Evolutionary conservation across 306 rosid genomes (phyloP).

Genomic region (Quercus gilva): DNA sequence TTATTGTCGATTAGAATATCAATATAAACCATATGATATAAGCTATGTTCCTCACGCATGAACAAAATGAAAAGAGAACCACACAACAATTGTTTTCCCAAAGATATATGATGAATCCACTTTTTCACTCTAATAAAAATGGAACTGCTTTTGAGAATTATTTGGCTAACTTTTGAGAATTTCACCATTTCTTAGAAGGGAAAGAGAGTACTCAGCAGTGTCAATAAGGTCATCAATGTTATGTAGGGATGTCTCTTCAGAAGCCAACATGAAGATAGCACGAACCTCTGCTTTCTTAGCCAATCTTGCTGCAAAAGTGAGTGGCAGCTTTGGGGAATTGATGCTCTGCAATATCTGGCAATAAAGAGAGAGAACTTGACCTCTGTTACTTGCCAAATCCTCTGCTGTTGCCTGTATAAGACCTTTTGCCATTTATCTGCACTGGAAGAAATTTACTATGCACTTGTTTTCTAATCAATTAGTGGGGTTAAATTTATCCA

Average conservation of each 20-base stretch:
- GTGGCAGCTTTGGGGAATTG: slow-evolving; percentile 62
- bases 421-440: slow-evolving; percentile 51
- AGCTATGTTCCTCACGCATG: neutral
- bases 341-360: slow-evolving; percentile 69
- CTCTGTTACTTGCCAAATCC: slow-evolving; percentile 60
- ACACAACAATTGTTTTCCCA: neutral
- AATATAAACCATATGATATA: neutral
- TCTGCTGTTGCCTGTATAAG: slow-evolving; percentile 79
- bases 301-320: slow-evolving; percentile 57
- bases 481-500: neutral
- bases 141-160: neutral
- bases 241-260: slow-evolving; percentile 73
- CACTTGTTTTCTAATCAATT: neutral
- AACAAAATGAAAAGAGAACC: neutral
- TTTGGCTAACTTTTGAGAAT: slow-evolving; percentile 27
- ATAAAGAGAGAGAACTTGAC: slow-evolving; percentile 58
- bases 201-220: slow-evolving; percentile 74
- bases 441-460: neutral
- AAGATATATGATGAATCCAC: neutral
- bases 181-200: slow-evolving; percentile 58
- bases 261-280: slow-evolving; percentile 68
- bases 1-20: neutral
- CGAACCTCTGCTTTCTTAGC: slow-evolving; percentile 65
- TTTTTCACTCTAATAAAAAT: neutral
- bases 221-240: slow-evolving; percentile 75